These are phyloP conservation scores for Leucaena leucocephala DNA, from an alignment of 306 rosid species.

Conservation along the genomic window DNA sequence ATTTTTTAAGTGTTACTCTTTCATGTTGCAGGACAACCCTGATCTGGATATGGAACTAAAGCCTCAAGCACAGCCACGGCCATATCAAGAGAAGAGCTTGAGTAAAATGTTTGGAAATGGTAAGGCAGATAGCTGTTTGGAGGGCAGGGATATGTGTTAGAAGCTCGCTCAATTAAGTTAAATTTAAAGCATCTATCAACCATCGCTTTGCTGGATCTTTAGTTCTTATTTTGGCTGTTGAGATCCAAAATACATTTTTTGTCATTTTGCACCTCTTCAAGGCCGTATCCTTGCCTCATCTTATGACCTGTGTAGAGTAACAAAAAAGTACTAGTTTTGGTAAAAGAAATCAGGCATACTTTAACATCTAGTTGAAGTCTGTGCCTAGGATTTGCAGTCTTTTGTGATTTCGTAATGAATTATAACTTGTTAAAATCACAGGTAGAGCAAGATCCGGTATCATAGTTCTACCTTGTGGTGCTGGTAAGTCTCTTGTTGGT, in stretches of 20 bases:
- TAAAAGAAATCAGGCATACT: constrained; percentile 7
- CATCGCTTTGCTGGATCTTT: constrained; percentile 4
- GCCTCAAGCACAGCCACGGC: constrained; percentile 98
- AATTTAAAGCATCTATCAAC: constrained; percentile 13
- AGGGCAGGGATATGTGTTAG: constrained; percentile 26
- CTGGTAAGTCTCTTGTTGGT: constrained; percentile 96
- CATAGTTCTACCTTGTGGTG: constrained; percentile 96
- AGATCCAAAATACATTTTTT: background rate
- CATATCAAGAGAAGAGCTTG: constrained; percentile 97
- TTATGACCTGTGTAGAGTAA: background rate
- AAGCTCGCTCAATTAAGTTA: constrained; percentile 18
- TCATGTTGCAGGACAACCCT: constrained; percentile 76
- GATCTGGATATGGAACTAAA: constrained; percentile 93
- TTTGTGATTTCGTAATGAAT: constrained; percentile 15
- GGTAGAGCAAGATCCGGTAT: constrained; percentile 99
- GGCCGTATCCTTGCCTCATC: constrained; percentile 22
- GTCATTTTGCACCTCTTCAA: constrained; percentile 21
- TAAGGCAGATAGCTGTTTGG: constrained; percentile 40
- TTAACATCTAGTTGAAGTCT: constrained; percentile 12
- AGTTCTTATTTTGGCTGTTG: background rate
- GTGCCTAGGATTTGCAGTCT: constrained; percentile 29
- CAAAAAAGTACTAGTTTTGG: constrained; percentile 15
- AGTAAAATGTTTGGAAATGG: constrained; percentile 99
- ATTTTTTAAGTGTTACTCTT: constrained; percentile 30
- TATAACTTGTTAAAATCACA: constrained; percentile 39